These are phyloP conservation scores for Gyrodon lividus DNA, from an alignment of 768 basidiomycete species.

Conservation along the genomic window DNA sequence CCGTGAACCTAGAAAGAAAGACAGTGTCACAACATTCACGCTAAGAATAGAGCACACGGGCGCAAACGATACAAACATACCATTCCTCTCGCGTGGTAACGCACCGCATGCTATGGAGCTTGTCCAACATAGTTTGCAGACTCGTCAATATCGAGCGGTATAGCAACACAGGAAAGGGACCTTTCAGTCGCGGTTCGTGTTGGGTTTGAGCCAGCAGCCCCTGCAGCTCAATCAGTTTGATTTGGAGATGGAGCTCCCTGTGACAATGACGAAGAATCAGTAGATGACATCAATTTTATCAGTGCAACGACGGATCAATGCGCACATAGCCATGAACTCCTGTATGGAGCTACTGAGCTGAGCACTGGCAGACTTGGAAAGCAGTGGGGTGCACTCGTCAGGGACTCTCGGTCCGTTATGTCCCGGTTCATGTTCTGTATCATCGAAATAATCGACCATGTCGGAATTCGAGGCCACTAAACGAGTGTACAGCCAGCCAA, in stretches of 20 bases:
- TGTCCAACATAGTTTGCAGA: constrained; percentile 82
- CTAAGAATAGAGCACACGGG: constrained; percentile 7
- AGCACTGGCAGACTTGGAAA: constrained; percentile 37
- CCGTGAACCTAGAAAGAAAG: constrained; percentile 64
- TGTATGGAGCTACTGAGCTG: constrained; percentile 63
- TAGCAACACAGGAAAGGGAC: constrained; percentile 84
- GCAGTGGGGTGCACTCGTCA: constrained; percentile 33
- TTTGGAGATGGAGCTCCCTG: constrained; percentile 95
- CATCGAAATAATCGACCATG: constrained; percentile 45
- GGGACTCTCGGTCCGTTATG: constrained; percentile 5
- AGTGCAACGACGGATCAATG: constrained; percentile 4
- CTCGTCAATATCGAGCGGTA: constrained; percentile 84
- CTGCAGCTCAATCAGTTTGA: constrained; percentile 84
- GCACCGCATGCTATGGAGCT: constrained; percentile 92
- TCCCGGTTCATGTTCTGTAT: constrained; percentile 11
- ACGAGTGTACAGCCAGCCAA: constrained; percentile 93
- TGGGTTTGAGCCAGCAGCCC: constrained; percentile 84
- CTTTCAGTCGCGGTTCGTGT: constrained; percentile 93
- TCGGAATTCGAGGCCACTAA: constrained; percentile 87
- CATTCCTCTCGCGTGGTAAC: constrained; percentile 97
- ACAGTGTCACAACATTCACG: too few relatives aligned
- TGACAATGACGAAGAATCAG: constrained; percentile 6
- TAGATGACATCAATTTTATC: not conserved
- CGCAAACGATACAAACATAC: constrained; percentile 40
- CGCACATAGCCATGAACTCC: constrained; percentile 92